phyloP scores from a whole-genome alignment of 257 asterid species.

The Petunia secreta region DNA sequence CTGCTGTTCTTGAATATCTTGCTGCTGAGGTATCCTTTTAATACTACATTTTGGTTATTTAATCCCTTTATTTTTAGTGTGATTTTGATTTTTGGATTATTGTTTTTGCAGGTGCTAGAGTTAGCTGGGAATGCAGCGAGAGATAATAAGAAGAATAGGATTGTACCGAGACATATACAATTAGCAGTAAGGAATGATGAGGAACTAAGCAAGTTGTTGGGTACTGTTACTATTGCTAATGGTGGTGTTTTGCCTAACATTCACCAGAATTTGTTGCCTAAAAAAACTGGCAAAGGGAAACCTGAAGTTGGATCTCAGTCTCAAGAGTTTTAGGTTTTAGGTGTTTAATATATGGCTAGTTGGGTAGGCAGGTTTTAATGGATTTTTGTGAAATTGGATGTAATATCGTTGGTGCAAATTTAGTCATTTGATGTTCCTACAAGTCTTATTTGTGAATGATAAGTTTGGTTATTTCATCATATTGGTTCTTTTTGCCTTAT shows the following conservation, averaged over 20 bases:
- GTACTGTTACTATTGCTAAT: constrained; percentile 58
- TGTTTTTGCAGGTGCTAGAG: constrained; percentile 50
- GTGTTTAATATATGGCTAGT: neutral
- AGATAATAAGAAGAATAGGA: constrained; percentile 66
- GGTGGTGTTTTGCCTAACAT: constrained; percentile 68
- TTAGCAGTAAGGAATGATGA: constrained; percentile 64
- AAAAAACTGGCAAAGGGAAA: constrained; percentile 54
- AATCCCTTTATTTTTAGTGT: neutral
- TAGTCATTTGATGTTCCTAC: neutral
- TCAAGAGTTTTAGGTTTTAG: constrained; percentile 38
- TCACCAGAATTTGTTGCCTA: constrained; percentile 50
- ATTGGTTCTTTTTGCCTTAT: neutral
- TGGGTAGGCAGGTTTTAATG: neutral
- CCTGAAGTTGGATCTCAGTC: constrained; percentile 53
- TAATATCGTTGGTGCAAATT: neutral
- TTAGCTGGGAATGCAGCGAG: constrained; percentile 80
- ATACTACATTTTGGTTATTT: neutral
- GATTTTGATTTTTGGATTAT: neutral
- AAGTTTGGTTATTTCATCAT: neutral
- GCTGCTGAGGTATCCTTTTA: constrained; percentile 57
- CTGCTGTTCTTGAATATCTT: constrained; percentile 68
- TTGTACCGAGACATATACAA: constrained; percentile 63
- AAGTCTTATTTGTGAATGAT: neutral
- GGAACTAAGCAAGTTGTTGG: constrained; percentile 56
- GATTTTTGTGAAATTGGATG: neutral